Conservation (phyloP, 768 basidiomycete species). For the Tulasnella sp. region DNA sequence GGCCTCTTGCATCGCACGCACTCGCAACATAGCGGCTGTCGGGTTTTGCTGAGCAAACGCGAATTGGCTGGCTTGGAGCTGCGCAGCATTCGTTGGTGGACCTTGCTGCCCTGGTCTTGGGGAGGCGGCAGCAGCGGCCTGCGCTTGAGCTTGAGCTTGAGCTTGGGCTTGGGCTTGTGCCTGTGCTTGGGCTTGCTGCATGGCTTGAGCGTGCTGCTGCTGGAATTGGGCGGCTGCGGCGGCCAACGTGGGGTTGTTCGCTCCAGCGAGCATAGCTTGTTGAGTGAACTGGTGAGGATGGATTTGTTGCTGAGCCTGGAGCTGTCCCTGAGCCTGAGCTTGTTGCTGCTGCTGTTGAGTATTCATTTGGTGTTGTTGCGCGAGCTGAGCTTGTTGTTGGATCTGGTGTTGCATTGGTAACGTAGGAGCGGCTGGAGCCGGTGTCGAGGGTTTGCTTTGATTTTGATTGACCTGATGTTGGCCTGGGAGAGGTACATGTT, state of each 20-base stretch:
- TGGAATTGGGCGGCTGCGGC: constrained; percentile 25
- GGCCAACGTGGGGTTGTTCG: background rate
- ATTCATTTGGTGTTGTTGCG: background rate
- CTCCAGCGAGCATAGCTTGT: background rate
- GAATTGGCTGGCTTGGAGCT: background rate
- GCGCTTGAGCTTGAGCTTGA: background rate
- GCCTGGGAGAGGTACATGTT: background rate
- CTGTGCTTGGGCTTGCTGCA: background rate
- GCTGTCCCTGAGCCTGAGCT: constrained; percentile 4
- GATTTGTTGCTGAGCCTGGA: background rate
- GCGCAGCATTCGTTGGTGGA: background rate
- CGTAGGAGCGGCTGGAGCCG: constrained; percentile 31
- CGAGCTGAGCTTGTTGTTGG: background rate
- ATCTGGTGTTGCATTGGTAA: constrained; percentile 33
- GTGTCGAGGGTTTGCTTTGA: constrained; percentile 37
- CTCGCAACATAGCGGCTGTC: background rate
- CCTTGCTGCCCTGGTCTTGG: constrained; percentile 1
- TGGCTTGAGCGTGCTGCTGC: constrained; percentile 28
- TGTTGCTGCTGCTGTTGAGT: background rate
- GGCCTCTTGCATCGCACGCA: background rate
- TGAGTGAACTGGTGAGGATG: background rate
- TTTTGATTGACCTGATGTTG: background rate
- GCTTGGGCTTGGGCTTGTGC: background rate
- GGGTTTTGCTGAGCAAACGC: background rate
- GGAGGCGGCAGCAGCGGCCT: background rate